These are phyloP conservation scores for Rubus idaeus DNA, from an alignment of 306 rosid genomes.

Conservation along the genomic window DNA sequence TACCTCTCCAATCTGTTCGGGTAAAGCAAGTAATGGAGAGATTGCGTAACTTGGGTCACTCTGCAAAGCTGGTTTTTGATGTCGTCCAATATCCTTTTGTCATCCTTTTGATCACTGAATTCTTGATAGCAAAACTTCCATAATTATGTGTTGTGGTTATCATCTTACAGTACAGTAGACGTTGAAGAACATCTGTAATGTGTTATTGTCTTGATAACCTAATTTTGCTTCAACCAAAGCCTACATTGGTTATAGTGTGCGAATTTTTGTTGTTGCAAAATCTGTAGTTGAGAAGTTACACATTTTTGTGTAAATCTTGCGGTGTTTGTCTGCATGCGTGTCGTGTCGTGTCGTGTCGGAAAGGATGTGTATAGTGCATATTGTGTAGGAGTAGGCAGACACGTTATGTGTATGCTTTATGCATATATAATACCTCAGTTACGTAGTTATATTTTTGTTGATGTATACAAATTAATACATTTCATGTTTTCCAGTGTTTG, in stretches of 20 bases:
- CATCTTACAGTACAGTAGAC: constrained; percentile 5
- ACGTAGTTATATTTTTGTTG: not conserved
- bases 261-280: not conserved
- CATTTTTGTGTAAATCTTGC: not conserved
- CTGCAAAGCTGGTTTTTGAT: constrained; percentile 83
- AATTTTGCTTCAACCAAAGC: not conserved
- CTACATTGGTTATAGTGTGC: not conserved
- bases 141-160: not conserved
- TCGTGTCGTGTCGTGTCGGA: not conserved
- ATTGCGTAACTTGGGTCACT: constrained; percentile 82
- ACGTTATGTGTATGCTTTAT: not conserved
- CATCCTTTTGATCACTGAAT: not conserved
- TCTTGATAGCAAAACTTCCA: not conserved
- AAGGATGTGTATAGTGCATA: not conserved
- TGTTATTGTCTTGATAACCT: not conserved
- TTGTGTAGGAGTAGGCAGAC: not conserved
- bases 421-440: too few relatives aligned
- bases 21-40: constrained; percentile 93
- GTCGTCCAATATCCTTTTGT: constrained; percentile 93
- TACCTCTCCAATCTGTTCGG: constrained; percentile 95
- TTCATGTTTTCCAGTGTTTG: not conserved
- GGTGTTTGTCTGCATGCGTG: not conserved
- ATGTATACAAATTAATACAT: not conserved
- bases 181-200: not conserved
- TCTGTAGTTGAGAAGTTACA: not conserved